Evolutionary conservation across 192 early-diverging fungal genomes (phyloP), one percentile per base, ranked within the genome.

Genomic region (Podila clonocystis): DNA sequence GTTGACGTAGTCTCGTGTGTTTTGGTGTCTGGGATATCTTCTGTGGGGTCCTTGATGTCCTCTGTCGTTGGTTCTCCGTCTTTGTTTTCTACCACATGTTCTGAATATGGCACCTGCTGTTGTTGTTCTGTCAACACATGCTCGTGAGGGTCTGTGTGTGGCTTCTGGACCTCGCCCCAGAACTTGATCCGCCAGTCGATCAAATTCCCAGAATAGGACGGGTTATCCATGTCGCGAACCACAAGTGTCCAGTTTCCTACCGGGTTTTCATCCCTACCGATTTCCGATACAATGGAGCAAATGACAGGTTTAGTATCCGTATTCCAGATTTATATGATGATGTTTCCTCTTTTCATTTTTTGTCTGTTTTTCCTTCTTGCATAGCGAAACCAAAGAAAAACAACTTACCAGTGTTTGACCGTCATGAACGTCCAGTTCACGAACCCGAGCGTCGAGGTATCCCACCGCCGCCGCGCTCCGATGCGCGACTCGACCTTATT

Each of bases 341-440:
- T 9, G 9, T 41, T 41, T 41, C 38, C 12, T 13, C 38, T 12
- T 41, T 41, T 41, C 12, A 2, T 41, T 11, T 7, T 41, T 41
- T 13, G 30, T 3, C 1, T 60, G 33, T 36, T 33, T 31, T 33
- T 48, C n/a, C 15, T 29, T 30, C 13, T 12, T 17, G 41, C 41
- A 15, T 45, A 15, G 29, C 20, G 7, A 45, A 13, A 67, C 5
- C 3, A 12, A 58, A 29, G 7, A 26, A n/a, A 22, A 45, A 24
- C 48, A 24, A 75, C 84, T 70, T 85, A 96, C 95, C 98, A 99
- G 70, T 99, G 98, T 83, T 93, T 94, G 48, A 99, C 96, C 33
- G 87, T 93, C 95, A 97, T 97, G 69, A 98, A 95, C 31, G 94
- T 96, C 98, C 98, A 99, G 67, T 91, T 87, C 9, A 63, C 20